These are phyloP conservation scores for Backusella tuberculispora DNA, from an alignment of 192 early-diverging fungal species.

Conservation along the genomic window DNA sequence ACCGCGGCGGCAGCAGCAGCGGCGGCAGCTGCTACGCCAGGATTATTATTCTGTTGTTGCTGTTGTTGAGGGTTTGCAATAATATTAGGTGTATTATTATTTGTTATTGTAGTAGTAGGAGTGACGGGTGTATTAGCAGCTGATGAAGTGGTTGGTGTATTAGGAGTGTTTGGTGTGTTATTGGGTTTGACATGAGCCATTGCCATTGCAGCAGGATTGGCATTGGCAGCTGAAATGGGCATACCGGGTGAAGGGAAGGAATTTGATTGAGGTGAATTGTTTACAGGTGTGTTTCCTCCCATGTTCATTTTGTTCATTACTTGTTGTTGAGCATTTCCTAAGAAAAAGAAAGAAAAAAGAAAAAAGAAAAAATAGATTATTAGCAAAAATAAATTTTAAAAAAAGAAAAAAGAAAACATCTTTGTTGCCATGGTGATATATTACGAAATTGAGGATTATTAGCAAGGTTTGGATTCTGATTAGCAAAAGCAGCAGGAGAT, in stretches of 20 bases:
- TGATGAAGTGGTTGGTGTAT: conserved; percentile 23
- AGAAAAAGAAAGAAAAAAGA: background rate
- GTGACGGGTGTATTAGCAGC: background rate
- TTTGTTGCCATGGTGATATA: background rate
- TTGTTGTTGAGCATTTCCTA: conserved; percentile 15
- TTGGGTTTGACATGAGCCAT: background rate
- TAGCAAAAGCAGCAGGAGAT: conserved; percentile 33
- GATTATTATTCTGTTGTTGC: background rate
- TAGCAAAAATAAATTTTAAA: no score
- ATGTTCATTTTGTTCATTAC: conserved; percentile 2
- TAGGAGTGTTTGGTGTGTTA: conserved; percentile 3
- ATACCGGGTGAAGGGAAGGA: background rate
- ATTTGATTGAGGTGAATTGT: conserved; percentile 16
- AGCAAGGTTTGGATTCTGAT: background rate
- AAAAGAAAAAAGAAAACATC: background rate
- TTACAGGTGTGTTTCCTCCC: background rate
- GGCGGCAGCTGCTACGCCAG: background rate
- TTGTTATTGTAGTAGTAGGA: background rate
- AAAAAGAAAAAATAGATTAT: background rate
- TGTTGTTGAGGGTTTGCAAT: background rate
- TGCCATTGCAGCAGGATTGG: background rate
- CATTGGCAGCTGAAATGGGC: conserved; percentile 1
- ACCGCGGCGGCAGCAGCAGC: background rate
- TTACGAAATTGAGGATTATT: conserved; percentile 15
- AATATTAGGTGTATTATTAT: background rate